A percentile compares a stretch with the other conserved stretches of the same genome.
Evolutionary conservation across 345 rosid genomes (phyloP).

Genomic region (Litchi chinensis): DNA sequence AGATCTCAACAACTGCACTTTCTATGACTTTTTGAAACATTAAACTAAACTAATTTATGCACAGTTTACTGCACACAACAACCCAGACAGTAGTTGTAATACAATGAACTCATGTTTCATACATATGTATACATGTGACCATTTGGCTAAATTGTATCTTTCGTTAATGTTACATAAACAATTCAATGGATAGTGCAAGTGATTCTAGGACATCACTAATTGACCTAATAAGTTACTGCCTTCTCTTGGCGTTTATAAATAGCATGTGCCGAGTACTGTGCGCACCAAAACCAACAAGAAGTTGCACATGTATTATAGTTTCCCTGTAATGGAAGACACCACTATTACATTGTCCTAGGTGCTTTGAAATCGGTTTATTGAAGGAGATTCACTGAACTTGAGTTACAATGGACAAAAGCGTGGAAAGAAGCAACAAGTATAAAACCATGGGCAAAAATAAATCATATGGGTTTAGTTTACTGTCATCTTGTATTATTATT

Average conservation of each 20-base stretch:
- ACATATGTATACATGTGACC: too few species aligned
- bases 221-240: neutral
- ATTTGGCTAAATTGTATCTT: too few species aligned
- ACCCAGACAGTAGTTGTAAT: neutral
- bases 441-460: neutral
- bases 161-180: too few species aligned
- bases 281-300: neutral
- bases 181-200: too few species aligned
- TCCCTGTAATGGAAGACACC: neutral
- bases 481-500: neutral
- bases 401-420: neutral
- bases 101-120: too few species aligned
- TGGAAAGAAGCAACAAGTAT: constrained; percentile 2
- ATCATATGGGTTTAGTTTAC: neutral
- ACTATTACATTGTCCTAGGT: neutral
- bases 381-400: neutral
- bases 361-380: neutral
- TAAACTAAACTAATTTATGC: neutral
- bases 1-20: constrained; percentile 10
- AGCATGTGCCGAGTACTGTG: neutral
- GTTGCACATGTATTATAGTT: neutral
- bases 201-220: neutral
- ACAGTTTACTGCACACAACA: neutral
- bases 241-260: neutral
- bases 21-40: neutral